A percentile compares a stretch with the other conserved stretches of the same genome.
Evolutionary conservation across 2,329 filamentous ascomycete species (phyloP).

Genomic region (Kalmusia sp.): DNA sequence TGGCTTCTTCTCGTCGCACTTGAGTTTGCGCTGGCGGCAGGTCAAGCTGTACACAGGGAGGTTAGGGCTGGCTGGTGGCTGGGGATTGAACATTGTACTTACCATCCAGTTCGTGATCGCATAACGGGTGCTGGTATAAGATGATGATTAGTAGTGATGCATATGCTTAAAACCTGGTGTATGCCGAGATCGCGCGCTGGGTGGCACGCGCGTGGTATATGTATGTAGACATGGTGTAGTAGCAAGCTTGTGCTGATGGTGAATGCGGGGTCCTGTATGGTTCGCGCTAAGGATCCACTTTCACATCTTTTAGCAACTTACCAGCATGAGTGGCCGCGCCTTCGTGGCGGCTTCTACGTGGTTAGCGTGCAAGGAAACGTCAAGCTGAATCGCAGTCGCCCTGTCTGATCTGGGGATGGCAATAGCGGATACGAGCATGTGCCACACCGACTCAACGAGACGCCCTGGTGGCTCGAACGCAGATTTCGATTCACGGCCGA

Average conservation of each 20-base stretch:
- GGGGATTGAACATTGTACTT: slow-evolving; percentile 22
- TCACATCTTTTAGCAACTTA: slow-evolving; percentile 24
- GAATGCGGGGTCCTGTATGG: slow-evolving; percentile 45
- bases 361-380: slow-evolving; percentile 15
- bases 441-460: not conserved
- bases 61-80: slow-evolving; percentile 21
- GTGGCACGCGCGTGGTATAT: slow-evolving; percentile 38
- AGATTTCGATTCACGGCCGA: slow-evolving; percentile 37
- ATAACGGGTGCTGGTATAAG: slow-evolving; percentile 25
- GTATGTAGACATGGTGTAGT: slow-evolving; percentile 34
- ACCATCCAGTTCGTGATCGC: slow-evolving; percentile 51
- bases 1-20: slow-evolving; percentile 69
- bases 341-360: not conserved
- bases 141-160: not conserved
- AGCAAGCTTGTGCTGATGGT: slow-evolving; percentile 28
- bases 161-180: slow-evolving; percentile 2
- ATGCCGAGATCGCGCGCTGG: slow-evolving; percentile 14
- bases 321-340: not conserved
- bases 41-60: slow-evolving; percentile 46
- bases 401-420: slow-evolving; percentile 36
- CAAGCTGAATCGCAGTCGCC: slow-evolving; percentile 36
- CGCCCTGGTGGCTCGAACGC: not conserved
- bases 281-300: slow-evolving; percentile 42
- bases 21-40: slow-evolving; percentile 67
- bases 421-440: slow-evolving; percentile 2